Evolutionary conservation across 495 filamentous ascomycete genomes (phyloP), one percentile per base, ranked within the genome.

Genomic region (Penicillium subrubescens): DNA sequence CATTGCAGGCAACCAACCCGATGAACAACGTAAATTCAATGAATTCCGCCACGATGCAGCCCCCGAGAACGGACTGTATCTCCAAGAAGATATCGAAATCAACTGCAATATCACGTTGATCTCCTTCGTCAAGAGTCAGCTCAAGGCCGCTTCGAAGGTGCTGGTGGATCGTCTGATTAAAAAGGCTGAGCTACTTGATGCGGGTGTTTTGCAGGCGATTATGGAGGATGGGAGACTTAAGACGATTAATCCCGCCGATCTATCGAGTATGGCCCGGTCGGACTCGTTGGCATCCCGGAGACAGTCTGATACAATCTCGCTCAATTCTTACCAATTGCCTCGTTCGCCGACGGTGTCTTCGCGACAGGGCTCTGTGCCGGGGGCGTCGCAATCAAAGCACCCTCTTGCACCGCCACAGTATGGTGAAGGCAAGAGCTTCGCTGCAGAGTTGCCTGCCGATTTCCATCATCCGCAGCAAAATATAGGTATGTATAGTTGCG

Each of bases 51-150:
- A 81, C 1, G 61, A 66, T 2, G 61, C 59, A 1, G 70, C 66
- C 0, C 90, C 90, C 2, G 73, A 77, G 12, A 80, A 81, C 29
- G 91, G 91, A 1, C 82, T 95, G 0, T 94, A 90, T 71, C 74
- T 94, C 23, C 82, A 88, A 11, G 91, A 94, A 76, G 91, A 93
- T 62, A 86, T 92, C 50, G 86, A 91, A 57, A 87, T 95, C 77
- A 82, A 82, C 59, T 93, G 89, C 81, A 93, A 93, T 67, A 77
- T 92, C 21, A 76, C 92, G 63, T 83, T 92, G 78, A 83, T 86
- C 0, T 71, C 78, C 11, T 93, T 93, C 68, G 89, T 94, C 44
- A 92, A 90, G 80, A 86, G 84, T 72, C 92, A 88, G 25, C 80
- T 93, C 25, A 90, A 90, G 70, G 89, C 89, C 63, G 82, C 89